A percentile compares a stretch with the other conserved stretches of the same genome.
These are phyloP conservation scores for Metschnikowia orientalis DNA, from an alignment of 805 yeast genomes.

Conservation along the genomic window DNA sequence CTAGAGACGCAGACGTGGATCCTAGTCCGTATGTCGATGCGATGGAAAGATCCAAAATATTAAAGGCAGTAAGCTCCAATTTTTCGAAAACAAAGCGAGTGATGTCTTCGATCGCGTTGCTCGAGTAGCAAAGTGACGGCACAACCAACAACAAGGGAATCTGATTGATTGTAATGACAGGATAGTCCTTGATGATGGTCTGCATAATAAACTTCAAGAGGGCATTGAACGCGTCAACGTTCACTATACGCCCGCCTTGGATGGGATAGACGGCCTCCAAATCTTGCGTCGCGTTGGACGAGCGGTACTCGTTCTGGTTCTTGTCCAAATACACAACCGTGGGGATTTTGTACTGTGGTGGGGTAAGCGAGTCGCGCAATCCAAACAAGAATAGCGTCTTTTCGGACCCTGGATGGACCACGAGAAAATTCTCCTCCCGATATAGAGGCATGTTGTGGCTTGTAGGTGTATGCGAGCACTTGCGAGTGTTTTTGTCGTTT, in stretches of 20 bases:
- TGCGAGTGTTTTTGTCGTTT: neutral
- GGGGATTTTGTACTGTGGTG: slow-evolving; percentile 76
- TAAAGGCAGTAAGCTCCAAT: slow-evolving; percentile 66
- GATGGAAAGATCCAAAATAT: slow-evolving; percentile 62
- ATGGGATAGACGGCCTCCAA: slow-evolving; percentile 58
- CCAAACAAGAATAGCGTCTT: slow-evolving; percentile 78
- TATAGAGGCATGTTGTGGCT: slow-evolving; percentile 35
- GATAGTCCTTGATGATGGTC: slow-evolving; percentile 35
- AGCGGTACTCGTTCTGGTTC: slow-evolving; percentile 31
- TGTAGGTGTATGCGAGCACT: neutral
- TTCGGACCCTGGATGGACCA: slow-evolving; percentile 77
- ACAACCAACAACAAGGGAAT: slow-evolving; percentile 69
- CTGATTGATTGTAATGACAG: slow-evolving; percentile 51
- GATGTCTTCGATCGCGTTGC: slow-evolving; percentile 58
- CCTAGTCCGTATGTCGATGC: slow-evolving; percentile 75
- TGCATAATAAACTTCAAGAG: slow-evolving; percentile 45
- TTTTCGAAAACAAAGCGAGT: slow-evolving; percentile 74
- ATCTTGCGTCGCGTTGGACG: slow-evolving; percentile 26
- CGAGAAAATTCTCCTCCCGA: slow-evolving; percentile 43
- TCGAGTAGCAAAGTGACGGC: slow-evolving; percentile 63
- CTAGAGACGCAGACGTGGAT: slow-evolving; percentile 56
- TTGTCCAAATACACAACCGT: slow-evolving; percentile 60
- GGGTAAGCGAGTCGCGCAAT: slow-evolving; percentile 64
- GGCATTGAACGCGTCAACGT: slow-evolving; percentile 68
- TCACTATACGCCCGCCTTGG: slow-evolving; percentile 54